Evolutionary conservation across 352 stramenopile genomes (phyloP).

Genomic region (Globisporangium nodosum): DNA sequence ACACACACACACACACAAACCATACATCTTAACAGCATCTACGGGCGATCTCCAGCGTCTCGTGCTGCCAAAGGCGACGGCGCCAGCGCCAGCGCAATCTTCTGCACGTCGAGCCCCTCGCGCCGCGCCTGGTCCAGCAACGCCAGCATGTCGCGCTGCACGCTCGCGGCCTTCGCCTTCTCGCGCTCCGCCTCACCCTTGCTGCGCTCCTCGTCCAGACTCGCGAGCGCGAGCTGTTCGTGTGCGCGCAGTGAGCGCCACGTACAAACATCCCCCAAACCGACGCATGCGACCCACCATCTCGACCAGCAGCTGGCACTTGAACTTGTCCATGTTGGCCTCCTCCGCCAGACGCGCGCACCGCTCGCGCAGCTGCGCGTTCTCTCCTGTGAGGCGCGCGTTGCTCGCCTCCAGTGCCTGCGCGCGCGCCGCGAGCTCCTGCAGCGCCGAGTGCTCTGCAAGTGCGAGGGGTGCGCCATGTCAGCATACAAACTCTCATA

Average conservation of each 20-base stretch:
- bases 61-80: not conserved
- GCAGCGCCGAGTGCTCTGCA: constrained; percentile 53
- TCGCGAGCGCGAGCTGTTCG: constrained; percentile 66
- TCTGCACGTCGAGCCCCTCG: constrained; percentile 62
- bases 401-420: constrained; percentile 37
- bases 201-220: constrained; percentile 74
- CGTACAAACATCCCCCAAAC: not conserved
- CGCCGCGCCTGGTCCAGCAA: constrained; percentile 64
- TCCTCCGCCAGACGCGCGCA: constrained; percentile 63
- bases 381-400: constrained; percentile 48
- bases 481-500: constrained; percentile 1
- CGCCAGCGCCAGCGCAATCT: constrained; percentile 32
- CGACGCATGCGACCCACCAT: constrained; percentile 37
- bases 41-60: not conserved
- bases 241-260: no score
- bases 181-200: constrained; percentile 55
- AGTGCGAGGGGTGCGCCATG: no score
- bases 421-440: constrained; percentile 29
- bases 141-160: constrained; percentile 60
- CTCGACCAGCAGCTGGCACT: constrained; percentile 81
- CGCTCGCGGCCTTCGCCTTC: constrained; percentile 42
- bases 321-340: constrained; percentile 87
- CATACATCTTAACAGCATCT: not conserved
- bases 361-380: constrained; percentile 49
- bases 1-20: no score